Base-by-base conservation (phyloP, 2,329 filamentous ascomycete species). In the Colletotrichum sp. region DNA sequence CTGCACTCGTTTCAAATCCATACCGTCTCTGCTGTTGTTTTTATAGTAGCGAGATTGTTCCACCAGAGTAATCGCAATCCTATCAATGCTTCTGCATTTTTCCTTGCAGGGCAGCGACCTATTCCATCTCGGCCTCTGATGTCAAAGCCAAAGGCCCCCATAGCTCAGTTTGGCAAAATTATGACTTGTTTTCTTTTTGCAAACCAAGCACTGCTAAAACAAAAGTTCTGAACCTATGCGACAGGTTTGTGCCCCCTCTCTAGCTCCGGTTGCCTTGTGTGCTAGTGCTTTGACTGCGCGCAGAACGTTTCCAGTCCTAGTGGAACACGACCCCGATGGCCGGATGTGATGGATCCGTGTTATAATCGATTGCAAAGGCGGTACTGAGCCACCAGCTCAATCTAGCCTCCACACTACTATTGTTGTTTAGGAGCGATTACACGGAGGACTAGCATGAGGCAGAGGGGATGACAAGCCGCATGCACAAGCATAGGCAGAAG, bases 251-350 rank as follows among this genome's bases (percentile, higher is more conserved):
- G 21, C 48, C 18, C 48, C 48, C 48, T 21, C n/a, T 55, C 9
- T 24, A 55, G n/a, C 8, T 1, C 48, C 48, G 8, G 1, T 21
- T n/a, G 48, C 18, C 12, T 55, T 55, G n/a, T 10, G 21, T 55
- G 34, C 13, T 15, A 36, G 13, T 36, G 34, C 34, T 36, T 36
- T 3, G 15, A 36, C 3, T 36, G 13, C 34, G 13, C 34, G 34
- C 34, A 36, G 34, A 36, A 15, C 1, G 1, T 15, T 36, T 8
- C 34, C 4, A 8, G 34, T 15, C 13, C 13, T 4, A 15, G 2
- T 36, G 6, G 6, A 0, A 36, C 13, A 36, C 1, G 1, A 36
- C 6, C 3, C 13, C 15, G 13, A 36, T 15, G 13, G 13, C 34
- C 0, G 34, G 34, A 36, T 15, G 6, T 8, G 13, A 2, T 36